Conservation (phyloP, 164 flowering plant genomes). For the Vitis cinerea region DNA sequence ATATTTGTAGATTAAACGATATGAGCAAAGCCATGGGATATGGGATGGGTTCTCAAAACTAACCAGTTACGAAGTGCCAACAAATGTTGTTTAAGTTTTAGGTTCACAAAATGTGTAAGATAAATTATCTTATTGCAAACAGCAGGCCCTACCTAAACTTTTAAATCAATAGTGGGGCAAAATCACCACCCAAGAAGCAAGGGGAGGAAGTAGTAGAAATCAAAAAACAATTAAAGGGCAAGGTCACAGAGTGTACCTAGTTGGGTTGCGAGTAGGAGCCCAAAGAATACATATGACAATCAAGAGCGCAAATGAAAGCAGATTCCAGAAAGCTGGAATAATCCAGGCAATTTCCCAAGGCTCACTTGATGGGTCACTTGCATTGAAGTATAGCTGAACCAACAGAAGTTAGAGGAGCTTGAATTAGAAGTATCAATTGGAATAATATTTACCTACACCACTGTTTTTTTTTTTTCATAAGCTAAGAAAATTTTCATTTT, state of each 20-base stretch:
- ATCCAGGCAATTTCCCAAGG: constrained; percentile 83
- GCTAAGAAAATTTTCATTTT: too few relatives aligned
- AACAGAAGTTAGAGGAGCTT: constrained; percentile 11
- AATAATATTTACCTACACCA: too few relatives aligned
- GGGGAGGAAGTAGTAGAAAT: background rate
- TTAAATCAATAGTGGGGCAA: background rate
- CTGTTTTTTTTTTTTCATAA: too few relatives aligned
- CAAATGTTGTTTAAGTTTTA: too few relatives aligned
- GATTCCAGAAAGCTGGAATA: constrained; percentile 79
- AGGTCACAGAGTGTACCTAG: constrained; percentile 47
- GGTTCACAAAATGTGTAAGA: too few relatives aligned
- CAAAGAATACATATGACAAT: constrained; percentile 73
- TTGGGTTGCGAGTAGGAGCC: constrained; percentile 83
- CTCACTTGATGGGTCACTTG: constrained; percentile 75
- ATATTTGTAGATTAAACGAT: too few relatives aligned
- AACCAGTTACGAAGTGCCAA: too few relatives aligned
- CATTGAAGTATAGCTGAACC: constrained; percentile 79
- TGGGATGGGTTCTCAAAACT: too few relatives aligned
- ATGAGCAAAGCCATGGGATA: too few relatives aligned
- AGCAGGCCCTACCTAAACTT: too few relatives aligned
- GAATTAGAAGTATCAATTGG: too few relatives aligned
- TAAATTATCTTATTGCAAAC: background rate
- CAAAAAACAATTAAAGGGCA: background rate
- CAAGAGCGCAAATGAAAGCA: constrained; percentile 67
- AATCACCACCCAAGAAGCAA: background rate